phyloP scores from a whole-genome alignment of 495 filamentous ascomycete species.

The Hypoxylon lenormandii region DNA sequence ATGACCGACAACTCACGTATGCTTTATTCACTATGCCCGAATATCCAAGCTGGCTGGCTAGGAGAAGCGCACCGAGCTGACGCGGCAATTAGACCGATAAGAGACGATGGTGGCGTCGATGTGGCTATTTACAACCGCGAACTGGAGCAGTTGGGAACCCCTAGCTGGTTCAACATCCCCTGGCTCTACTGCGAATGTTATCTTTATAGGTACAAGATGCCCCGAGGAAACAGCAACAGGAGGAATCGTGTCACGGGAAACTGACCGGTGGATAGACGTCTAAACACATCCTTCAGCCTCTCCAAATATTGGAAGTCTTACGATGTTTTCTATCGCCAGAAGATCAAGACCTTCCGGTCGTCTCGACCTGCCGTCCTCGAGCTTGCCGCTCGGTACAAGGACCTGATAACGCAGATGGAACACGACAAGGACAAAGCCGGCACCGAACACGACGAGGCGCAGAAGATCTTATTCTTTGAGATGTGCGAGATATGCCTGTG shows the following conservation, averaged over 20 bases:
- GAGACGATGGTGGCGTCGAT: conserved; percentile 82
- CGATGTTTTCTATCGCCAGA: conserved; percentile 91
- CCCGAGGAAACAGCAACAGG: neutral
- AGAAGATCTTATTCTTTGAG: conserved; percentile 83
- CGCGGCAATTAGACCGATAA: conserved; percentile 71
- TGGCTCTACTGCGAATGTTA: conserved; percentile 97
- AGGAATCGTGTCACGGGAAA: neutral
- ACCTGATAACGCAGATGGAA: conserved; percentile 69
- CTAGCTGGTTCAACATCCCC: conserved; percentile 82
- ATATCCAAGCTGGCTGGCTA: neutral
- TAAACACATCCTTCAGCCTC: conserved; percentile 78
- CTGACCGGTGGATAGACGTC: conserved; percentile 68
- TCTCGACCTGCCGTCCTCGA: conserved; percentile 92
- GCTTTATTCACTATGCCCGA: conserved; percentile 42
- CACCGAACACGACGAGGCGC: conserved; percentile 72
- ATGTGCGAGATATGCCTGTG: conserved; percentile 98
- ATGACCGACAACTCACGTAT: conserved; percentile 84
- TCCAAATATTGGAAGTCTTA: conserved; percentile 90
- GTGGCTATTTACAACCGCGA: conserved; percentile 87
- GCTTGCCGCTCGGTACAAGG: conserved; percentile 77
- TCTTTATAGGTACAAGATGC: conserved; percentile 74
- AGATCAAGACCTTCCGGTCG: conserved; percentile 91
- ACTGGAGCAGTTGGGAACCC: conserved; percentile 76
- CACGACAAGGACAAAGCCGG: conserved; percentile 49
- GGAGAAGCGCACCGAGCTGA: conserved; percentile 6